phyloP scores from a whole-genome alignment of 768 basidiomycete genomes.

The Glaciozyma antarctica region DNA sequence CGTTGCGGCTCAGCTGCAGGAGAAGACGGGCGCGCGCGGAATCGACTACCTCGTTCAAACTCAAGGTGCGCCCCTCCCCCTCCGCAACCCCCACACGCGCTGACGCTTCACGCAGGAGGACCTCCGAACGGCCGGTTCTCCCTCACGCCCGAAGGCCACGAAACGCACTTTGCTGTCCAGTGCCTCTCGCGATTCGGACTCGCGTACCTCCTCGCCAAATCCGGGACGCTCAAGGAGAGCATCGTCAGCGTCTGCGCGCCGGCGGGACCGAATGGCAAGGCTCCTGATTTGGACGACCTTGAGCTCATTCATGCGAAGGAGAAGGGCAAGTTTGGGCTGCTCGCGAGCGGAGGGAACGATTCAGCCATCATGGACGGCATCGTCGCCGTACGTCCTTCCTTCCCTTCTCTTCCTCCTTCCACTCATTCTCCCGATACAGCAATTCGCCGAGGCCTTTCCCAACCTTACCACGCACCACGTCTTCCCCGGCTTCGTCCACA shows the following conservation, averaged over 20 bases:
- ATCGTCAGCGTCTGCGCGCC: slow-evolving; percentile 29
- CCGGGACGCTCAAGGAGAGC: slow-evolving; percentile 26
- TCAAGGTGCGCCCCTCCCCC: slow-evolving; percentile 13
- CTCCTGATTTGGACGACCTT: slow-evolving; percentile 24
- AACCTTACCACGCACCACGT: slow-evolving; percentile 27
- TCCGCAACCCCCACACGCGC: not conserved
- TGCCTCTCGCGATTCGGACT: slow-evolving; percentile 31
- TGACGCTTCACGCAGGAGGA: slow-evolving; percentile 7
- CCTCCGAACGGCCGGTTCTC: slow-evolving; percentile 28
- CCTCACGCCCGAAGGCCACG: slow-evolving; percentile 12
- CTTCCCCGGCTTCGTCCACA: slow-evolving; percentile 32
- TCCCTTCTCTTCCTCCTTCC: not conserved
- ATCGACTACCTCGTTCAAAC: slow-evolving; percentile 32
- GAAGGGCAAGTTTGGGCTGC: slow-evolving; percentile 7
- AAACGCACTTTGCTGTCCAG: slow-evolving; percentile 32
- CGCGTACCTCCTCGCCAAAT: slow-evolving; percentile 26
- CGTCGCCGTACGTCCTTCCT: slow-evolving; percentile 3
- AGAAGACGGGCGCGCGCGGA: slow-evolving; percentile 24
- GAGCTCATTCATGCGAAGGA: slow-evolving; percentile 11
- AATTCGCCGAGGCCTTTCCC: slow-evolving; percentile 25
- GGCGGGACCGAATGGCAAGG: not conserved
- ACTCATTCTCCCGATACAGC: slow-evolving; percentile 2
- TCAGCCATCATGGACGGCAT: slow-evolving; percentile 16
- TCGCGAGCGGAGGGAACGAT: slow-evolving; percentile 11
- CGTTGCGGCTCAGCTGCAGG: slow-evolving; percentile 20